Base-by-base conservation (phyloP, 805 yeast genomes). In the Saturnispora mendoncae region DNA sequence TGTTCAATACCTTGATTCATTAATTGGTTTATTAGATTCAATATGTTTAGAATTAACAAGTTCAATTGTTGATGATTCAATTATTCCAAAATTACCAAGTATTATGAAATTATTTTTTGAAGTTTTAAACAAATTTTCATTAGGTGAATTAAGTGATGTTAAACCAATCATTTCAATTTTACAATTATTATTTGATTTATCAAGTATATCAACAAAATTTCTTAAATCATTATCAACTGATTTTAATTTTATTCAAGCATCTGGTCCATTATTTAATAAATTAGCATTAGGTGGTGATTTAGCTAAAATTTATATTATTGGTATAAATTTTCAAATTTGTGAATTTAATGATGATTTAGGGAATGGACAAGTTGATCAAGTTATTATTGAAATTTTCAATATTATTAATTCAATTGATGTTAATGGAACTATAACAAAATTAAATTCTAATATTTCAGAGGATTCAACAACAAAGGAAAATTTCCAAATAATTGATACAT, bases 11-110 rank as follows among this genome's bases (percentile, higher is more conserved):
- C 28, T 34, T 13, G 43, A 30, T 6, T 85, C 85, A 55, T 54
- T 86, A 18, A 54, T 85, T 25, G 79, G 92, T 0, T 67, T 86
- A 41, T 58, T 79, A 6, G 76, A 79, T 15, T 81, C 81, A 1
- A 65, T 87, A 36, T 45, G 53, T 14, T 75, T 80, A 17, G 74
- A 78, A 51, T 72, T 79, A 10, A 72, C 81, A 7, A 79, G 76
- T 19, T 77, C 71, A 4, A 47, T 53, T n/a, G 70, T 83, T 37
- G 51, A 57, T 27, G 44, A 44, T 4, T 38, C 42, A n/a, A 36
- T 58, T n/a, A 33, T 56, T 7, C 51, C 52, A 4, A 55, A 55
- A 34, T 37, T 57, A 18, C 39, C 45, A 24, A 45, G 45, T 1
- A 59, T 71, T 1, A 53, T 69, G 30, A 51, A 51, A 2, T 63